A percentile compares a stretch with the other conserved stretches of the same genome.
These are phyloP conservation scores for Ustilago loliicola DNA, from an alignment of 1,284 basidiomycete genomes.

Conservation along the genomic window DNA sequence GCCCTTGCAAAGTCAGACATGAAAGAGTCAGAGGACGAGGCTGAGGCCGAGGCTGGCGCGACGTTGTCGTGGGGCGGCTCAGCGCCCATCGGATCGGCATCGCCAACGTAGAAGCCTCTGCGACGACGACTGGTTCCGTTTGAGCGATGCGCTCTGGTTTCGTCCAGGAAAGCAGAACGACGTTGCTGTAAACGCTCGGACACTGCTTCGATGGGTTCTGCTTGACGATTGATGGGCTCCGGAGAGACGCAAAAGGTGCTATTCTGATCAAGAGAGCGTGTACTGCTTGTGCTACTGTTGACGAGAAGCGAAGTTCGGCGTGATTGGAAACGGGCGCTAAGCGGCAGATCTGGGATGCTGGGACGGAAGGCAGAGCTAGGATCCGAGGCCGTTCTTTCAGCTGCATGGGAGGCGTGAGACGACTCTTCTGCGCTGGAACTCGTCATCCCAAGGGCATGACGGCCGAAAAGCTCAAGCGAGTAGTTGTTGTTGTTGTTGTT, in stretches of 20 bases:
- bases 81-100: constrained; percentile 16
- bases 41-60: not conserved
- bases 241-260: constrained; percentile 19
- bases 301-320: constrained; percentile 35
- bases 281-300: constrained; percentile 37
- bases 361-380: not conserved
- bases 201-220: not conserved
- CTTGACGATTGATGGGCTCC: constrained; percentile 8
- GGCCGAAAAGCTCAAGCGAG: not conserved
- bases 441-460: not conserved
- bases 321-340: not conserved
- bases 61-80: not conserved
- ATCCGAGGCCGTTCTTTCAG: not conserved
- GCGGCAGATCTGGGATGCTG: not conserved
- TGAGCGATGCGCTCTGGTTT: constrained; percentile 19
- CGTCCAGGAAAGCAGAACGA: constrained; percentile 11
- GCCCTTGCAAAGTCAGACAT: constrained; percentile 36
- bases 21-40: constrained; percentile 23
- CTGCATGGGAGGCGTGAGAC: not conserved
- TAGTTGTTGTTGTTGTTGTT: not conserved
- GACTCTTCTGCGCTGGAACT: not conserved
- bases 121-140: constrained; percentile 23
- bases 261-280: not conserved
- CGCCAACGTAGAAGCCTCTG: constrained; percentile 31
- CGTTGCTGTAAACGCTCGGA: constrained; percentile 4